Conservation (phyloP, 805 yeast species). For the Scheffersomyces coipomensis region DNA sequence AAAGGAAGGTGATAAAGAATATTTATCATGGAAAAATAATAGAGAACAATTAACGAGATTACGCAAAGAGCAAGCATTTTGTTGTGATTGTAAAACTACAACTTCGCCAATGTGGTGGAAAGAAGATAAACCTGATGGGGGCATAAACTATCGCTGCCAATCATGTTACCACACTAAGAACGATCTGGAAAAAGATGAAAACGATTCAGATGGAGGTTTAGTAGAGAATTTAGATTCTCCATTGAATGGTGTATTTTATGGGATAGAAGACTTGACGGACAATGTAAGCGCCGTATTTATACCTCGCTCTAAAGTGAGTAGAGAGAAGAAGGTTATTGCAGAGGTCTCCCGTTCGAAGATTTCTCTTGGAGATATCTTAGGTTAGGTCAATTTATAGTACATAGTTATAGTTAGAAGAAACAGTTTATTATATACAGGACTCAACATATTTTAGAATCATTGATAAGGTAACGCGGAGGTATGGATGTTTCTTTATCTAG, state of each 20-base stretch:
- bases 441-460: no score
- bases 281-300: conserved; percentile 7
- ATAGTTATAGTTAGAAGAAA: no score
- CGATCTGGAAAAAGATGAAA: conserved; percentile 3
- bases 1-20: no score
- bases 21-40: not conserved
- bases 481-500: no score
- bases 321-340: not conserved
- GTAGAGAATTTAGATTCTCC: conserved; percentile 25
- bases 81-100: conserved; percentile 20
- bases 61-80: conserved; percentile 7
- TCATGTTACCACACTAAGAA: conserved; percentile 25
- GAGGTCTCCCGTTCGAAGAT: conserved; percentile 13
- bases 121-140: not conserved
- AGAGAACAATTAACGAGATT: not conserved
- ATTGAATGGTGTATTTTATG: conserved; percentile 30
- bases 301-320: not conserved
- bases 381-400: no score
- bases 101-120: conserved; percentile 41
- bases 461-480: no score
- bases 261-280: conserved; percentile 25
- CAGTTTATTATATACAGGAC: no score
- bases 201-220: conserved; percentile 13
- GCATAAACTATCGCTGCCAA: conserved; percentile 21
- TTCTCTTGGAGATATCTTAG: conserved; percentile 19